Evolutionary conservation across 78 protist species (phyloP).

Genomic region (Polysphondylium violaceum): DNA sequence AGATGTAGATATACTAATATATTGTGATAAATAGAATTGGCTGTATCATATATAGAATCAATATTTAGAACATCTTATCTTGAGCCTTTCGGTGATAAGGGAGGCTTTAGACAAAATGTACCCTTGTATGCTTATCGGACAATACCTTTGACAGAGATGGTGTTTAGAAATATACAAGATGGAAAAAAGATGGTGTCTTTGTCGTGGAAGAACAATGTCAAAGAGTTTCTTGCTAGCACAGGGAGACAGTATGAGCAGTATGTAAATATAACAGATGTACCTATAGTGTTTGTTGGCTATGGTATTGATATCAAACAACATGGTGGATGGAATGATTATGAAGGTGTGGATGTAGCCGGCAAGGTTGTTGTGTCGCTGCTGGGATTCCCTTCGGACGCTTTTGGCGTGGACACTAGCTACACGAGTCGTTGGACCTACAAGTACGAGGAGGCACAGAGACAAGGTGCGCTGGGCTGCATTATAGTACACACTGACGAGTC

Average conservation of each 20-base stretch:
- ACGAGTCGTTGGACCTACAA: background rate
- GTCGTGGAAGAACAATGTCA: background rate
- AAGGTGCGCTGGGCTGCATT: background rate
- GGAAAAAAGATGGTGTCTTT: background rate
- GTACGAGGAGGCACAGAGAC: background rate
- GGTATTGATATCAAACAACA: conserved; percentile 12
- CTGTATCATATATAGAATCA: background rate
- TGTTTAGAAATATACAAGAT: background rate
- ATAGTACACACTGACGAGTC: background rate
- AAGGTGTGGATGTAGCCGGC: background rate
- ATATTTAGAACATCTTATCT: background rate
- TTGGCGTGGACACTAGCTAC: background rate
- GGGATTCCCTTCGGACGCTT: background rate
- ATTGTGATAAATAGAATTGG: no score
- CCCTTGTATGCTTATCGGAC: background rate
- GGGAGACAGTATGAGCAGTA: background rate
- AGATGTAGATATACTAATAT: no score
- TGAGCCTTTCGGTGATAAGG: conserved; percentile 7
- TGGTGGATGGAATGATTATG: conserved; percentile 25
- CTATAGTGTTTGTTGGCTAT: conserved; percentile 41
- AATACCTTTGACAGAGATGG: background rate
- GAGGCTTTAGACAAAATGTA: conserved; percentile 24
- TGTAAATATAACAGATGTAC: background rate
- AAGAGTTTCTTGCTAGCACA: background rate
- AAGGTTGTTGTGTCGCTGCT: background rate